Base-by-base conservation (phyloP, 495 filamentous ascomycete genomes). In the Penicillium desertorum region DNA sequence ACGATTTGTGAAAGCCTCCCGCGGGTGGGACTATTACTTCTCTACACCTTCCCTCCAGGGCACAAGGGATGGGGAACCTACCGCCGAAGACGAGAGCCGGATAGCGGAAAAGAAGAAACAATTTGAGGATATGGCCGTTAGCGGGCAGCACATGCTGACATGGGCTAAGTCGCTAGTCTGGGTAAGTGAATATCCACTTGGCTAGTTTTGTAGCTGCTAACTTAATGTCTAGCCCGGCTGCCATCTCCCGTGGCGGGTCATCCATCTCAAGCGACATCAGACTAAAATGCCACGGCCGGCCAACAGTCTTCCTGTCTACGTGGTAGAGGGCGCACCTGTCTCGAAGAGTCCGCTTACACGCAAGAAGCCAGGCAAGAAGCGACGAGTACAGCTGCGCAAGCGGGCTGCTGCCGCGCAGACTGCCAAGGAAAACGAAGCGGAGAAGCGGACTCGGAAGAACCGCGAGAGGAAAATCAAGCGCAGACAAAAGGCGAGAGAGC, bases 331-430 rank as follows among this genome's bases (percentile, higher is more conserved):
- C 12, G 63, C 56, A n/a, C 62, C 53, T 2, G 48, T 58, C 4
- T 51, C 62, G n/a, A 71, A 65, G 45, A 59, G 64, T 11, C 73
- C 70, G 1, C 64, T 63, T 41, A 70, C 75, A 8, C 65, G 65
- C 27, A 78, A 76, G 62, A 79, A 79, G 68, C 75, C 76, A 0
- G 76, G 76, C 12, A 79, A 79, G 61, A 79, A 79, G 61, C 67
- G 76, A 3, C 76, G 76, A 2, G 56, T 79, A 11, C 70, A 75
- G 47, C 50, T 78, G 45, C 75, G 76, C 48, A 79, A 76, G 64
- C 65, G 64, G 4, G 58, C 62, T 9, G 61, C 57, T 6, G 65
- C 62, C 1, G 70, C 67, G 4, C 49, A 70, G 36, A 53, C 43
- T 42, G 71, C 73, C 0, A 73, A 75, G 51, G 68, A 74, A 59